These are phyloP conservation scores for Colletotrichum magnum DNA, from an alignment of 2,329 filamentous ascomycete genomes.

Conservation along the genomic window DNA sequence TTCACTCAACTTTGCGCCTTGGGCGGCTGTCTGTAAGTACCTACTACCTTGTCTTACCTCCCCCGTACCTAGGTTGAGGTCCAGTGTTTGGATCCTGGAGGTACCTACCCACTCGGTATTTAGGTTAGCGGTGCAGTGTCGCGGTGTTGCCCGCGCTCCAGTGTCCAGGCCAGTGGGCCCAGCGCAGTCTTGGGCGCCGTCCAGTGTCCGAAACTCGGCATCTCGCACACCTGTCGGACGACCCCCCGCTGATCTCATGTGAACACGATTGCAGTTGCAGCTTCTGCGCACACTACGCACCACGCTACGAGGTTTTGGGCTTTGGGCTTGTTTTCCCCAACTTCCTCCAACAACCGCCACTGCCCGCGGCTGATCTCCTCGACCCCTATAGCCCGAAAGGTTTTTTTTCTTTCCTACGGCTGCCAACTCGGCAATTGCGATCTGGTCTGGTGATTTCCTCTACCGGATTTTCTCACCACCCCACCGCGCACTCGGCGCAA, in stretches of 20 bases:
- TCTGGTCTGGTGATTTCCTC: slow-evolving; percentile 5
- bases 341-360: slow-evolving; percentile 33
- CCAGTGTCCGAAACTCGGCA: slow-evolving; percentile 37
- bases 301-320: slow-evolving; percentile 15
- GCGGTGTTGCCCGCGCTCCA: slow-evolving; percentile 8
- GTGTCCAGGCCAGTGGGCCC: background rate
- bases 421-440: slow-evolving; percentile 27
- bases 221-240: slow-evolving; percentile 25
- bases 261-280: slow-evolving; percentile 39
- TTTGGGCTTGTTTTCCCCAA: slow-evolving; percentile 25
- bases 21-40: too few relatives aligned
- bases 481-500: slow-evolving; percentile 21
- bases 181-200: slow-evolving; percentile 8
- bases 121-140: background rate
- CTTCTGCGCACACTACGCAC: background rate
- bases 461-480: slow-evolving; percentile 15
- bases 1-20: too few relatives aligned
- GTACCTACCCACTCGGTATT: background rate
- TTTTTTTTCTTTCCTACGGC: slow-evolving; percentile 11
- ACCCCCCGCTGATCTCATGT: slow-evolving; percentile 39
- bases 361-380: slow-evolving; percentile 23
- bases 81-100: too few relatives aligned
- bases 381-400: slow-evolving; percentile 19
- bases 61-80: too few relatives aligned
- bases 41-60: too few relatives aligned